Conservation (phyloP, 768 basidiomycete species). For the Boletus bicolor region DNA sequence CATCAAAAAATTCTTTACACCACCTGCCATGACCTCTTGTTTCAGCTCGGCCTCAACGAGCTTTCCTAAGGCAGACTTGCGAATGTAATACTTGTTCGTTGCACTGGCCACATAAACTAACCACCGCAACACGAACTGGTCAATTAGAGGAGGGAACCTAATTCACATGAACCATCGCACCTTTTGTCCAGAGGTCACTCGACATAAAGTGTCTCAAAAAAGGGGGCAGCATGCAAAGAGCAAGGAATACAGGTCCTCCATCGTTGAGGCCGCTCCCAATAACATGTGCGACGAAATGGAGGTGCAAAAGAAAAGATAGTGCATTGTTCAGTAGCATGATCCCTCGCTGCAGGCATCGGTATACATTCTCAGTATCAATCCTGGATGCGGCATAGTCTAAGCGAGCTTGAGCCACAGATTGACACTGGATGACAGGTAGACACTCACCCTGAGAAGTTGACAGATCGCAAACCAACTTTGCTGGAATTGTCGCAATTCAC, state of each 20-base stretch:
- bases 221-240: slow-evolving; percentile 18
- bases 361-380: not conserved
- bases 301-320: slow-evolving; percentile 23
- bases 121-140: not conserved
- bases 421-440: not conserved
- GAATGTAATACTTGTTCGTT: slow-evolving; percentile 18
- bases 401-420: not conserved
- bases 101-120: slow-evolving; percentile 21
- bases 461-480: slow-evolving; percentile 18
- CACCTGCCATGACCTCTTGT: slow-evolving; percentile 16
- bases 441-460: slow-evolving; percentile 21
- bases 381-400: slow-evolving; percentile 5
- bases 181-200: slow-evolving; percentile 19
- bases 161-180: slow-evolving; percentile 1
- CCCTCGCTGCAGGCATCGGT: slow-evolving; percentile 9
- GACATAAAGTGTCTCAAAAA: not conserved
- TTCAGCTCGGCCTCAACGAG: slow-evolving; percentile 10
- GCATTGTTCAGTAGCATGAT: slow-evolving; percentile 6
- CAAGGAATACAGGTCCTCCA: slow-evolving; percentile 23
- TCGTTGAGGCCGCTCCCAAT: slow-evolving; percentile 12
- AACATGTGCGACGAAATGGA: slow-evolving; percentile 19
- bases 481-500: slow-evolving; percentile 1
- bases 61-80: slow-evolving; percentile 19
- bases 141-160: not conserved
- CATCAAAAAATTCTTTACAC: too few relatives aligned